Percentiles rank a stretch among this genome's conserved stretches.
Evolutionary conservation across 768 basidiomycete species (phyloP).

Genomic region (Termitomyces bulborhizus): DNA sequence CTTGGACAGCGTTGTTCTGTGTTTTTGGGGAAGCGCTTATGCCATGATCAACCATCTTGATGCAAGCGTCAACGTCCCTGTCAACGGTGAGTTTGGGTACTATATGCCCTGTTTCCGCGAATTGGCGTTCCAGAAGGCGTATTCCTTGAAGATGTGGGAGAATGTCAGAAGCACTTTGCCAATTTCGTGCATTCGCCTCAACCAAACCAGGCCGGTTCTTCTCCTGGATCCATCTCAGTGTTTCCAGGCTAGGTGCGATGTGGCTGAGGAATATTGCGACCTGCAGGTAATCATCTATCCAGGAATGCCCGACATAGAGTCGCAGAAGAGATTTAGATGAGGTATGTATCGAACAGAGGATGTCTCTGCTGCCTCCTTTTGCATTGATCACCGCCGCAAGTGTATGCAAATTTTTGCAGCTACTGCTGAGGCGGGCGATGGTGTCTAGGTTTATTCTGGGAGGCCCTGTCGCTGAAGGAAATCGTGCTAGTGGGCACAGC

Average conservation of each 20-base stretch:
- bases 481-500: conserved; percentile 64
- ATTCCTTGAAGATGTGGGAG: conserved; percentile 69
- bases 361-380: conserved; percentile 34
- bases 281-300: conserved; percentile 62
- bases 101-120: conserved; percentile 19
- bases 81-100: conserved; percentile 28
- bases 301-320: conserved; percentile 72
- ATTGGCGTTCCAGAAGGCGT: conserved; percentile 54
- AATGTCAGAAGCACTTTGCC: conserved; percentile 64
- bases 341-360: conserved; percentile 37
- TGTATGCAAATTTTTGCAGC: conserved; percentile 59
- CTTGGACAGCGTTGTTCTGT: conserved; percentile 28
- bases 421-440: conserved; percentile 49
- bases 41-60: conserved; percentile 24
- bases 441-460: conserved; percentile 59
- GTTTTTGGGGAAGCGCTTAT: conserved; percentile 26
- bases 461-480: conserved; percentile 43
- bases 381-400: conserved; percentile 64
- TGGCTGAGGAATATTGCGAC: conserved; percentile 71
- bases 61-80: conserved; percentile 41
- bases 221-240: conserved; percentile 72
- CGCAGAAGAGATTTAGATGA: conserved; percentile 66
- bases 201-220: conserved; percentile 66
- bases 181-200: conserved; percentile 59
- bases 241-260: conserved; percentile 64